A percentile compares a stretch with the other conserved stretches of the same genome.
Conservation (phyloP, 2,329 filamentous ascomycete genomes). For the Seiridium cupressi region DNA sequence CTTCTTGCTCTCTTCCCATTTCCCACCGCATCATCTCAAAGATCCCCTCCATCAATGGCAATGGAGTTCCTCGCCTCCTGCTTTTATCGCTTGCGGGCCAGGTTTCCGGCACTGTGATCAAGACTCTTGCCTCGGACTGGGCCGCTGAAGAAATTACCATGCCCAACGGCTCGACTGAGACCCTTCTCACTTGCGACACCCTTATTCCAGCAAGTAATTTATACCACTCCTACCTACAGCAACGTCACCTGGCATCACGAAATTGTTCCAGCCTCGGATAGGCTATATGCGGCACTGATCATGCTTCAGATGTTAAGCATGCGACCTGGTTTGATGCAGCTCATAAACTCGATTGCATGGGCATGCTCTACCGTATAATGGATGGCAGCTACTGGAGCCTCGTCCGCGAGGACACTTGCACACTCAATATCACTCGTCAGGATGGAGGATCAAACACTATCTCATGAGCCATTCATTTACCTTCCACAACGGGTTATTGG, state of each 20-base stretch:
- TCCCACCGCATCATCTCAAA: too few species aligned
- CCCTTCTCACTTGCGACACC: slow-evolving; percentile 1
- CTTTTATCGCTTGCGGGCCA: neutral
- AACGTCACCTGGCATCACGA: too few species aligned
- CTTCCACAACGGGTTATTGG: too few species aligned
- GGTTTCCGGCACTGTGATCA: neutral
- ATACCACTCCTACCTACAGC: neutral
- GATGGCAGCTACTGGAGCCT: neutral
- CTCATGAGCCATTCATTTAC: neutral
- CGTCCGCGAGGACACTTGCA: neutral
- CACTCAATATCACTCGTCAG: neutral
- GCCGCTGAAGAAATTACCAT: slow-evolving; percentile 1
- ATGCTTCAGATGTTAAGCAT: neutral
- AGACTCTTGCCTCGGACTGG: neutral
- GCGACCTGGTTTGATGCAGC: neutral
- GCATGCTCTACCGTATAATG: too few species aligned
- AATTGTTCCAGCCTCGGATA: too few species aligned
- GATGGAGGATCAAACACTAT: neutral
- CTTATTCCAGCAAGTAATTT: neutral
- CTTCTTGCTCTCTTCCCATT: too few species aligned
- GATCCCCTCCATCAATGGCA: neutral
- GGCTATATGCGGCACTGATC: neutral
- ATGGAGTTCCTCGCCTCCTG: neutral
- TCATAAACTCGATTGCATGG: neutral
- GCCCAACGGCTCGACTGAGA: neutral